These are phyloP conservation scores for Tetrahymena malaccensis DNA, from an alignment of 73 alveolate genomes.

Conservation along the genomic window DNA sequence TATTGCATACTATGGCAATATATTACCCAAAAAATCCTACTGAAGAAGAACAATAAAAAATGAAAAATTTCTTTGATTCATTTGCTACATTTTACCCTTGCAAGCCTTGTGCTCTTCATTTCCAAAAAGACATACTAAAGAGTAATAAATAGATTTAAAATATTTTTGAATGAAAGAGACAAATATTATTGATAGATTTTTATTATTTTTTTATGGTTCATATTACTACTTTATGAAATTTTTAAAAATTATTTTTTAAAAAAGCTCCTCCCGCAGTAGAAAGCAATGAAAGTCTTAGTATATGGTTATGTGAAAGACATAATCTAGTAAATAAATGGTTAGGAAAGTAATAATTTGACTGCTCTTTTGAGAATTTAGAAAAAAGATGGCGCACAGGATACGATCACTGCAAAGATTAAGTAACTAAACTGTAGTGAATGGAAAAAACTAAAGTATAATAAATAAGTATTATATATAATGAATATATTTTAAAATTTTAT, in stretches of 20 bases:
- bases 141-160: background rate
- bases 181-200: too few species aligned
- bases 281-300: background rate
- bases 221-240: too few species aligned
- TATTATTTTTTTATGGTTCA: too few species aligned
- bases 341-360: slow-evolving; percentile 6
- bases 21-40: slow-evolving; percentile 38
- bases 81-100: slow-evolving; percentile 32
- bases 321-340: slow-evolving; percentile 17
- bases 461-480: too few species aligned
- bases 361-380: slow-evolving; percentile 28
- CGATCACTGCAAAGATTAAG: background rate
- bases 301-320: slow-evolving; percentile 34
- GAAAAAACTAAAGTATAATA: background rate
- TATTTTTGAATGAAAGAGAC: background rate
- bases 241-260: too few species aligned
- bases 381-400: slow-evolving; percentile 39
- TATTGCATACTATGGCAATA: slow-evolving; percentile 34
- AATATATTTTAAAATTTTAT: background rate
- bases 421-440: background rate
- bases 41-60: slow-evolving; percentile 8
- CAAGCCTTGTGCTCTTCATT: slow-evolving; percentile 10
- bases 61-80: slow-evolving; percentile 20
- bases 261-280: slow-evolving; percentile 29
- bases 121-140: slow-evolving; percentile 3